phyloP scores from a whole-genome alignment of 1,284 basidiomycete genomes.

The Athelia sp. region DNA sequence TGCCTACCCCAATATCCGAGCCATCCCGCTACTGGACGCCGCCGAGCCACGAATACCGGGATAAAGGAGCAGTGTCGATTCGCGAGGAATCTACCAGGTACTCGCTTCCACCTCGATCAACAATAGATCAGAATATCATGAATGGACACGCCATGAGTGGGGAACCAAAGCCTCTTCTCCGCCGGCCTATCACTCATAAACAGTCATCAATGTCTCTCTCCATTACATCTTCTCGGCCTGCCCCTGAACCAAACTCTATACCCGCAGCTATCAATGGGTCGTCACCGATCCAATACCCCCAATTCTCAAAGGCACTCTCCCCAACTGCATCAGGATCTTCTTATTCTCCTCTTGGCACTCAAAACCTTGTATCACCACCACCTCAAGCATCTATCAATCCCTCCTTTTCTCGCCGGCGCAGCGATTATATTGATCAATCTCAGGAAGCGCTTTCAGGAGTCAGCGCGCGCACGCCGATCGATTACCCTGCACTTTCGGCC shows the following conservation, averaged over 20 bases:
- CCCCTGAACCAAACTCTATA: conserved; percentile 13
- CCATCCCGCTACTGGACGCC: conserved; percentile 14
- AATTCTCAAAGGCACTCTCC: conserved; percentile 25
- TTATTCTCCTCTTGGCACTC: conserved; percentile 14
- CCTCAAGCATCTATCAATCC: conserved; percentile 78
- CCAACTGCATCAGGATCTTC: conserved; percentile 20
- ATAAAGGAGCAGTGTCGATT: conserved; percentile 5
- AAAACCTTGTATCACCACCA: conserved; percentile 50
- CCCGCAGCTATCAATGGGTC: conserved; percentile 17
- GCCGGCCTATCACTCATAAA: background rate
- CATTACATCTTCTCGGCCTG: conserved; percentile 10
- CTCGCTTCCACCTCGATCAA: background rate
- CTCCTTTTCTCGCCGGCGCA: conserved; percentile 68
- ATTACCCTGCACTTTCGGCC: conserved; percentile 72
- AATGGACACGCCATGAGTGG: background rate
- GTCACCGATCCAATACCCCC: conserved; percentile 37
- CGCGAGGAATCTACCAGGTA: background rate
- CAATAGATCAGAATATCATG: background rate
- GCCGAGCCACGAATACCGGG: conserved; percentile 17
- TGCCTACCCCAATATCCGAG: conserved; percentile 14
- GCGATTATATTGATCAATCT: conserved; percentile 76
- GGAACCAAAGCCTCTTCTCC: background rate
- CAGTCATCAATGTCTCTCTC: conserved; percentile 8
- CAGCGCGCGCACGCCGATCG: conserved; percentile 52
- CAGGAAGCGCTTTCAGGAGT: conserved; percentile 60